Base-by-base conservation (phyloP, 129 eudicot species). In the Pulicaria dysenterica region DNA sequence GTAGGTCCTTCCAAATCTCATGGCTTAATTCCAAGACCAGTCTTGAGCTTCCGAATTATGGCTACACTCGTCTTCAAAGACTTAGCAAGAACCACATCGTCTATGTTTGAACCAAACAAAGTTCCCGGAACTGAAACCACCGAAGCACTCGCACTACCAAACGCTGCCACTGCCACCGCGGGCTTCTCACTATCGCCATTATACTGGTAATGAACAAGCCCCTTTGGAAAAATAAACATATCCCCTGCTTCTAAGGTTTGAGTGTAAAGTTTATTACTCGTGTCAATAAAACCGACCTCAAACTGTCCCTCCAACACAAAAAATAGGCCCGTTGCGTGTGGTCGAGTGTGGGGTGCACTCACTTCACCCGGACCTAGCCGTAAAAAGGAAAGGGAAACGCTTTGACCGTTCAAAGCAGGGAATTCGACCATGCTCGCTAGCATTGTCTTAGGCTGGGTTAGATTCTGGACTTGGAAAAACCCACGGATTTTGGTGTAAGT, bases 141-240 rank as follows among this genome's bases (percentile, higher is more conserved):
- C 3, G 83, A 75, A 0, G 85, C 77, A 70, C 67, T 74, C 0
- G 91, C 85, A 37, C 91, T 86, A 13, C 91, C 85, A 19, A 86
- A 80, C 5, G 83, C 87, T 12, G 88, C 81, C 2, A 83, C 55
- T 24, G 82, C 91, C 14, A 59, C 50, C 0, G 85, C 88, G 2
- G 72, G 73, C 2, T 36, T 16, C 51, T 54, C 50, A 7, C 13
- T 3, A 62, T 86, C 70, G 1, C 80, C 15, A 16, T 86, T 86
- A 57, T 76, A 82, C 78, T 86, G 91, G 38, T 73, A 86, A 69
- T 83, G 91, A 9, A 77, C 83, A 3, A 86, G 77, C 5, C 91
- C 88, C 60, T 83, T 83, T 0, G 91, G 91, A 47, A 85, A 79
- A 37, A 85, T 72, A 61, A 82, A 85, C 66, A 79, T 77, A 14